phyloP scores from a whole-genome alignment of 2,329 filamentous ascomycete species.

The Aspergillus transmontanensis region DNA sequence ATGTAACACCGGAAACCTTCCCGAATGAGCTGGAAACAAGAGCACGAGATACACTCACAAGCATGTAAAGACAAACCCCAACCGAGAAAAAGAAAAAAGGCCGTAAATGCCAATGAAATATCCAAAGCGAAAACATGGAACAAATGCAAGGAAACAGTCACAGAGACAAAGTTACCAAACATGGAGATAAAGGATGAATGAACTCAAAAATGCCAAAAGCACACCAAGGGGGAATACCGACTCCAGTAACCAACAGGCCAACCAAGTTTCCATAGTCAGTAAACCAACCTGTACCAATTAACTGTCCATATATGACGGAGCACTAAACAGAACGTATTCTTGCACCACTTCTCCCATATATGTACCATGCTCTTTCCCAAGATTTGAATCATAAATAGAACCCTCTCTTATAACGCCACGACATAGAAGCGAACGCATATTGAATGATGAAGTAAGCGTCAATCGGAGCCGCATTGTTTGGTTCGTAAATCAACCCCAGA shows the following conservation, averaged over 20 bases:
- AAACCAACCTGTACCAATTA: slow-evolving; percentile 33
- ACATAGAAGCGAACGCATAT: slow-evolving; percentile 23
- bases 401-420: slow-evolving; percentile 32
- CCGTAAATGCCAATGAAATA: slow-evolving; percentile 8
- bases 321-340: slow-evolving; percentile 24
- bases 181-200: slow-evolving; percentile 13
- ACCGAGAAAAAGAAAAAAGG: slow-evolving; percentile 8
- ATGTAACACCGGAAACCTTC: slow-evolving; percentile 23
- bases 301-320: slow-evolving; percentile 29
- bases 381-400: slow-evolving; percentile 23
- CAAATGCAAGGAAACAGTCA: slow-evolving; percentile 4
- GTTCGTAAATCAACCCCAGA: slow-evolving; percentile 73
- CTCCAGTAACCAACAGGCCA: slow-evolving; percentile 35
- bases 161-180: slow-evolving; percentile 1
- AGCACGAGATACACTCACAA: slow-evolving; percentile 19
- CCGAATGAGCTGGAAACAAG: slow-evolving; percentile 22
- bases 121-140: slow-evolving; percentile 7
- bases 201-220: slow-evolving; percentile 21
- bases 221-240: slow-evolving; percentile 28
- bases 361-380: slow-evolving; percentile 36
- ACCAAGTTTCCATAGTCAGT: slow-evolving; percentile 31
- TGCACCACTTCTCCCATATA: slow-evolving; percentile 30
- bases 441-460: slow-evolving; percentile 15
- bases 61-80: slow-evolving; percentile 20
- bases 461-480: neutral